Evolutionary conservation across 495 filamentous ascomycete genomes (phyloP), one percentile per base, ranked within the genome.

Genomic region (Daldinia decipiens): DNA sequence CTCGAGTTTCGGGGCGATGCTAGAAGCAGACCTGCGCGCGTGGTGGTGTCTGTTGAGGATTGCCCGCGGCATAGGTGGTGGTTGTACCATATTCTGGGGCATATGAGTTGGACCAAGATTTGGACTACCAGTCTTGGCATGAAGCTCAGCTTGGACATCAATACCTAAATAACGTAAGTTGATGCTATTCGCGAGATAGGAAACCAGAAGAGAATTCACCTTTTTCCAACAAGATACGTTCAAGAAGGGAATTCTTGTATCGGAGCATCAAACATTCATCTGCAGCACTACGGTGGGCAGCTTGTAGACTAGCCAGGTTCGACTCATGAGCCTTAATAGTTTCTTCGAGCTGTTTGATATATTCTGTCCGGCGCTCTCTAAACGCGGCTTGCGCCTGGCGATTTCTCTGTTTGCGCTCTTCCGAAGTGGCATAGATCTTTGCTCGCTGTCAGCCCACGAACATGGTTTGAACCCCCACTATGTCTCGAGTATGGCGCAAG

Each of bases 241-340:
- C 95, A 9, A 99, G 87, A 50, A 98, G 84, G 27, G 95, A 98
- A 79, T 98, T 99, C 82, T 98, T 98, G 80, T 98, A 98, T 36
- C 96, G 91, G 69, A 99, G 83, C 96, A 98, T 98, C 70, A 98
- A 82, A 78, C 96, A 98, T 79, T 98, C 95, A 77, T 99, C 96
- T 32, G 96, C 95, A 52, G 95, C 96, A 72, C 88, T 93, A 59
- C 96, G 92, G 77, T 98, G 95, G 56, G 93, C 96, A 73, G 95
- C 92, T 79, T 98, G 96, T 62, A 98, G 85, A 71, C 88, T 95
- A 70, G 95, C 91, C 40, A 99, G 83, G 68, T 91, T 91, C 68
- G 97, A 93, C 80, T 99, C 95, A 84, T 98, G 95, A 69, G 93
- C 94, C 78, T 97, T 96, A 80, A 99, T 98, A 61, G 94, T 97